Conservation (phyloP, 495 filamentous ascomycete genomes). For the Margaritispora aquatica region DNA sequence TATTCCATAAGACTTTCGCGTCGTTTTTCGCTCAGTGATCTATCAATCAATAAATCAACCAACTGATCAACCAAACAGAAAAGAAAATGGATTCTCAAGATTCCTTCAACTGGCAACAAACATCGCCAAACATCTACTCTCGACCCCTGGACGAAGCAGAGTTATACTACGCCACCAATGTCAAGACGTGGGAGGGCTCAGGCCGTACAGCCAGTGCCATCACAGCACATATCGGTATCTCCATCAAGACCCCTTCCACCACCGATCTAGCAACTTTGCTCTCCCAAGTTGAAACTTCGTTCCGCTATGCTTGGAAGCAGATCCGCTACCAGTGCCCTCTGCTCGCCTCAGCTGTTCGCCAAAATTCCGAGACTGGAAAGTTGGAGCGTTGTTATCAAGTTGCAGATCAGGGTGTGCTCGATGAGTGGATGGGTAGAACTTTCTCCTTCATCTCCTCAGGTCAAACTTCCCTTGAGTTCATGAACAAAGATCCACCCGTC, state of each 20-base stretch:
- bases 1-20: too few relatives aligned
- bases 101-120: too few relatives aligned
- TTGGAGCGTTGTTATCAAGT: not conserved
- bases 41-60: too few relatives aligned
- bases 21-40: too few relatives aligned
- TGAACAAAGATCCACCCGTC: not conserved
- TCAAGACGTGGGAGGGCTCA: not conserved
- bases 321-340: not conserved
- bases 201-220: not conserved
- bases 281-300: not conserved
- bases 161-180: not conserved
- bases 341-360: not conserved
- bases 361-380: not conserved
- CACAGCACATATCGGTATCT: not conserved
- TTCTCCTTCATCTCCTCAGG: not conserved
- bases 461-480: not conserved
- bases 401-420: not conserved
- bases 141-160: not conserved
- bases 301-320: not conserved
- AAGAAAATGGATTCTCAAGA: too few relatives aligned
- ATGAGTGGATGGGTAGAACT: not conserved
- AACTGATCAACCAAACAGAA: too few relatives aligned
- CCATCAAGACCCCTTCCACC: not conserved
- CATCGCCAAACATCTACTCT: too few relatives aligned
- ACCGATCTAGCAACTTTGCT: not conserved